Evolutionary conservation across 2,329 filamentous ascomycete species (phyloP), one percentile per base, ranked within the genome.

Genomic region (Pestalotiopsis sp.): DNA sequence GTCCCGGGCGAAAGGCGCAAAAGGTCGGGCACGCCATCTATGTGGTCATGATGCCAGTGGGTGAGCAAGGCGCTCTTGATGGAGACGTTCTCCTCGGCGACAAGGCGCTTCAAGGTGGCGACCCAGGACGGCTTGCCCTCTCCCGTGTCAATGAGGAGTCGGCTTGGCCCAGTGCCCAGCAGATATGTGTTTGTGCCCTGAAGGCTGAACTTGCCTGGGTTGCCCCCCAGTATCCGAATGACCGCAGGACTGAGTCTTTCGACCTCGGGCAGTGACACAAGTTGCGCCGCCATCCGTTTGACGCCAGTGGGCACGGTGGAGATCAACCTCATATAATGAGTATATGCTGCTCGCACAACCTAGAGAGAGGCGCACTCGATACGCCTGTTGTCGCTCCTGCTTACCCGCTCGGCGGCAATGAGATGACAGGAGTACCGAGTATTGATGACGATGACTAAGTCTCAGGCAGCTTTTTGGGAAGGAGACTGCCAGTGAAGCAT

Each of bases 101-200:
- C 85, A 0, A 91, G 88, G 4, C 84, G 81, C 71, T 88, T 87
- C 45, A 99, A 81, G 0, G 88, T 86, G 0, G 85, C 79, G 57
- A 89, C 85, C 95, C 95, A 99, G 41, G 87, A 85, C 2, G 90
- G 88, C 69, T 85, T 88, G 61, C 95, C 96, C 80, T 97, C 92
- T 63, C 93, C 96, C 0, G 95, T 97, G 81, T 99, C 96, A 76
- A 99, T 90, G 25, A 99, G 87, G 69, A 98, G 86, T 11, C 96
- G 90, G 6, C 83, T 81, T 5, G 83, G 78, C 3, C 95, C 95
- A 6, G 87, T 90, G 69, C 96, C 96, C 69, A 99, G 77, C 20
- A 99, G 87, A 79, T 99, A 99, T 41, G 96, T 99, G 80, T 99
- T 99, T 73, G 96, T 98, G 71, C 94, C 91, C 81, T 92, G 89